Evolutionary conservation across 2,329 filamentous ascomycete species (phyloP), one percentile per base, ranked within the genome.

Genomic region (Colletotrichum salicis): DNA sequence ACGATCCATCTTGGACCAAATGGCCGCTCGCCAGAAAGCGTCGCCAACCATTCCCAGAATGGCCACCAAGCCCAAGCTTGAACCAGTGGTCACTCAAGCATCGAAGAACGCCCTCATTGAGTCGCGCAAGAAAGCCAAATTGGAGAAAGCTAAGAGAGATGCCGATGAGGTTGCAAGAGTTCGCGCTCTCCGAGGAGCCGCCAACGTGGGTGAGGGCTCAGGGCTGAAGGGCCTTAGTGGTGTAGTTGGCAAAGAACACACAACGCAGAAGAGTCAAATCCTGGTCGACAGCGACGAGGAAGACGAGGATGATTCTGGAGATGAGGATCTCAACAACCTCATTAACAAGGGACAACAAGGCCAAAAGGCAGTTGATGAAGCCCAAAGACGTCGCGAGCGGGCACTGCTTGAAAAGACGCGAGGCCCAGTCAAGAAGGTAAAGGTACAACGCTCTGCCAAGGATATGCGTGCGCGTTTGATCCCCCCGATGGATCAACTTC

Each of bases 381-480:
- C 85, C 3, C 85, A 85, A 68, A 83, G 78, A 67, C 81, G 80
- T 4, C 82, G 84, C n/a, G 81, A 82, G 64, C 81, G 83, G 64
- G 82, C 87, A 33, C 79, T 91, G 75, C 88, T 85, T 54, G 81
- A 89, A 74, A 86, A 90, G 77, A 86, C 88, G 61, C 88, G 89
- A 55, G 91, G 90, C 15, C 96, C 96, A 0, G 91, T 97, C 68
- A 96, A 94, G 82, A 97, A 98, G 84, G 85, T 90, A 75, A 93
- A 94, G 79, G 89, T 94, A 63, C 87, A 92, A 73, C 90, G 96
- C 61, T 96, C 95, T 19, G 90, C 92, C 57, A 97, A 97, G 81
- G 96, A 99, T 82, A 96, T 98, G 90, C 92, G 96, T 76, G 96
- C 96, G 74, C 92, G 96, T 73, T 87, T 99, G 71, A 93, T 95